Conservation (phyloP, 1,284 basidiomycete genomes). For the Apiotrichum sp. region DNA sequence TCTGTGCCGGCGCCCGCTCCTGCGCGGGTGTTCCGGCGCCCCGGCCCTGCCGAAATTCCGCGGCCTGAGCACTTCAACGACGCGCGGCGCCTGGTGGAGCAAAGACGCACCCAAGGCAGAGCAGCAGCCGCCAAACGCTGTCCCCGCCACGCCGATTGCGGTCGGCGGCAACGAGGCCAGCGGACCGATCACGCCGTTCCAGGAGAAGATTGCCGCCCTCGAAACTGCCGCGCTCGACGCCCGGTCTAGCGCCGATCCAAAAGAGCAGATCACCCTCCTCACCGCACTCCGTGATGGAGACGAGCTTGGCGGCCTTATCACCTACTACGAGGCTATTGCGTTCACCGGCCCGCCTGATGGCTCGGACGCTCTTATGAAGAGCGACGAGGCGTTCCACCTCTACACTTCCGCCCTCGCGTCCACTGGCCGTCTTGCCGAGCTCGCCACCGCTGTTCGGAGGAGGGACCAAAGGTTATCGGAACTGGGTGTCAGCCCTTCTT, state of each 20-base stretch:
- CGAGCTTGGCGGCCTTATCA: conserved; percentile 28
- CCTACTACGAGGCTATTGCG: conserved; percentile 40
- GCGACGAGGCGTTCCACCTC: conserved; percentile 31
- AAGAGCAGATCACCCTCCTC: conserved; percentile 32
- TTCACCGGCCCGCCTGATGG: conserved; percentile 11
- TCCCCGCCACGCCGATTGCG: too few relatives aligned
- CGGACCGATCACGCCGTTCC: conserved; percentile 31
- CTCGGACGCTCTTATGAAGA: conserved; percentile 27
- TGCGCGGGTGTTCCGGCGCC: background rate
- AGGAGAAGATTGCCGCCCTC: conserved; percentile 35
- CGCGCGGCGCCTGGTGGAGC: background rate
- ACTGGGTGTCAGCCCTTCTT: background rate
- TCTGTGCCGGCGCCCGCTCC: conserved; percentile 5
- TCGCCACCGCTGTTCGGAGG: conserved; percentile 23
- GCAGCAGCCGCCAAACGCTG: too few relatives aligned
- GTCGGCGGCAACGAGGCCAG: background rate
- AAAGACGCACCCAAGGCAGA: background rate
- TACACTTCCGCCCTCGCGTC: conserved; percentile 31
- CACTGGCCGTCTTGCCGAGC: conserved; percentile 29
- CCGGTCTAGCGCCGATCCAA: conserved; percentile 16
- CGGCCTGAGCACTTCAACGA: background rate
- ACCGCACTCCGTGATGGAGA: conserved; percentile 29
- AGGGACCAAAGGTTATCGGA: conserved; percentile 25
- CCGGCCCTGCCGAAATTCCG: background rate
- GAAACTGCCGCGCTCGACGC: conserved; percentile 31